Evolutionary conservation across 768 basidiomycete species (phyloP), one percentile per base, ranked within the genome.

Genomic region (Leccinum ochraceum): DNA sequence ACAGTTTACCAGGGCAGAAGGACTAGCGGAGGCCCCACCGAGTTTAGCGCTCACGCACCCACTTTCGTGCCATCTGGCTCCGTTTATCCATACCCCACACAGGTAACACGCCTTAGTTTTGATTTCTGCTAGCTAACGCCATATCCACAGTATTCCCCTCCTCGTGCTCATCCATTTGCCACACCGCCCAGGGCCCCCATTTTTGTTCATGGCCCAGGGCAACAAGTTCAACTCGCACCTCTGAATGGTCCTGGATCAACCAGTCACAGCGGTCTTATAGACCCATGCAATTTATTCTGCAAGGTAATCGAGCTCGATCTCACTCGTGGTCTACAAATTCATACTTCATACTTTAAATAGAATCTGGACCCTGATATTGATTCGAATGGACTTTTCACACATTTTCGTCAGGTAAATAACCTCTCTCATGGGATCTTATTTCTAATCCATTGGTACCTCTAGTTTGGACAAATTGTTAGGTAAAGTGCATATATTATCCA

Each of bases 391-490:
- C 81, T 96, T 14, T 93, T 92, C 69, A 79, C 86, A 24, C 87
- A 91, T 73, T 96, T 96, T 77, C 86, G 89, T 61, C 81, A 84
- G 79, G 91, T 91, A 50, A 65, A 57, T 57, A 34, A 34, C 32
- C 49, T 8, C 46, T 65, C 39, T 39, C 57, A 50, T 53, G 10
- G 48, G 37, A 13, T 53, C 54, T 57, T 49, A 30, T 56, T 60
- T 62, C 62, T 63, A 68, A 73, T 58, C 28, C 42, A 58, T 63
- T 53, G 53, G 14, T 55, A 48, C 53, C 52, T 61, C 16, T 66
- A 94, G 89, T 96, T 87, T 72, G 94, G 94, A 44, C 86, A 89
- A 76, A 94, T 95, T 63, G 90, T 94, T 63, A 94, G 91, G 87
- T 91, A 79, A 66, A 68, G 42, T 49, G n/a, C 42, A 13, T 50